A percentile compares a stretch with the other conserved stretches of the same genome.
Conservation (phyloP, 202 grass and related monocot species). For the Panicum hallii region DNA sequence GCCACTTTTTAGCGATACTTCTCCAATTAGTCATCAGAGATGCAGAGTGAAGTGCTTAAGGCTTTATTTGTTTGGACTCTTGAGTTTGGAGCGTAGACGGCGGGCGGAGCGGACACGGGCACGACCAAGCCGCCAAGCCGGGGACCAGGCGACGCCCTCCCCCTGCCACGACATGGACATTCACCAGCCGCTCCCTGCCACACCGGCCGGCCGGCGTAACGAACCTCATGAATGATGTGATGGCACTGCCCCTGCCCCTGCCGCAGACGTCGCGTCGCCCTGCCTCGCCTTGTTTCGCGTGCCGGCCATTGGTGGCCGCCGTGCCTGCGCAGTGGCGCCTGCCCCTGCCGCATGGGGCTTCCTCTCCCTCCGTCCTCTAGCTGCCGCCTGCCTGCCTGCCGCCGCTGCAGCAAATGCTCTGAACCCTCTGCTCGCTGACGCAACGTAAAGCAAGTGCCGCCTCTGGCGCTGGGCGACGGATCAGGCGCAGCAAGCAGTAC, state of each 20-base stretch:
- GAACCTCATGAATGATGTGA: slow-evolving; percentile 55
- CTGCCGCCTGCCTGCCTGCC: neutral
- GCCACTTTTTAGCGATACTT: no score
- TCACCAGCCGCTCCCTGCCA: slow-evolving; percentile 34
- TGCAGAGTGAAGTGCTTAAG: no score
- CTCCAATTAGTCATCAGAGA: no score
- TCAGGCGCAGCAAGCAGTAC: no score
- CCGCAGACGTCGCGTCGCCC: slow-evolving; percentile 28
- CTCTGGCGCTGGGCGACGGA: no score
- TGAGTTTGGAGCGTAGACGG: no score
- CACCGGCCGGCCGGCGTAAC: slow-evolving; percentile 42
- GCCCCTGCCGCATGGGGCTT: slow-evolving; percentile 22
- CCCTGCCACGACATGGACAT: slow-evolving; percentile 41
- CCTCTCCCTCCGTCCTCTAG: neutral
- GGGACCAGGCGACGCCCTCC: slow-evolving; percentile 28
- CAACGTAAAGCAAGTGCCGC: slow-evolving; percentile 41
- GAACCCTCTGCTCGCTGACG: slow-evolving; percentile 19
- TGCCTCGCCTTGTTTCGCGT: slow-evolving; percentile 44
- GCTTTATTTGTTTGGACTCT: no score
- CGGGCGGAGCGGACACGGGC: slow-evolving; percentile 18
- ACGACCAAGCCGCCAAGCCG: slow-evolving; percentile 16
- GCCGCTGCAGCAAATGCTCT: slow-evolving; percentile 24
- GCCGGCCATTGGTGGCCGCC: slow-evolving; percentile 22
- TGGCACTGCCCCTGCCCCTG: slow-evolving; percentile 38
- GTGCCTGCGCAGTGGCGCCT: no score